These are phyloP conservation scores for Fomitopsis betulina DNA, from an alignment of 1,284 basidiomycete genomes.

Conservation along the genomic window DNA sequence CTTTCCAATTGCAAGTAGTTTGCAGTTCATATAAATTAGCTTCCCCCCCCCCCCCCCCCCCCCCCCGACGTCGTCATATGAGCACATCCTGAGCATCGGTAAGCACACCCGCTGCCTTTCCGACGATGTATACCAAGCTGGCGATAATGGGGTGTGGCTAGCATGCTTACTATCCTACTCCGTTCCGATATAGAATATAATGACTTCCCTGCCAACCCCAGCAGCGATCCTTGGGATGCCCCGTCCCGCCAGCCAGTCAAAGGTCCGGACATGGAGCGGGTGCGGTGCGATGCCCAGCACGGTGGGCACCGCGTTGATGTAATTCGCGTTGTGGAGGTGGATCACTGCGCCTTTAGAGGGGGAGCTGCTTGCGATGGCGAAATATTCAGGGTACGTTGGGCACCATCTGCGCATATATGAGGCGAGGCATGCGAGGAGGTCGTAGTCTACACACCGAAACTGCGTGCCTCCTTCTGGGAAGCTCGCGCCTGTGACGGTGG, in stretches of 20 bases:
- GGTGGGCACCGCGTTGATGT: slow-evolving; percentile 59
- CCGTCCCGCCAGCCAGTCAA: slow-evolving; percentile 62
- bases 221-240: slow-evolving; percentile 62
- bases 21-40: too few species aligned
- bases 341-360: slow-evolving; percentile 58
- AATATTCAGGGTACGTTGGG: slow-evolving; percentile 66
- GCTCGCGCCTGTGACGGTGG: slow-evolving; percentile 49
- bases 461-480: slow-evolving; percentile 61
- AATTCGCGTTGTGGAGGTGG: slow-evolving; percentile 61
- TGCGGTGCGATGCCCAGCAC: slow-evolving; percentile 50
- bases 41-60: too few species aligned
- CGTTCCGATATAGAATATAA: slow-evolving; percentile 33
- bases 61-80: too few species aligned
- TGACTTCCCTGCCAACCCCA: slow-evolving; percentile 54
- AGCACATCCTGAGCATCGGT: too few species aligned
- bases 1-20: too few species aligned
- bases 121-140: too few species aligned
- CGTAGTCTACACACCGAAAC: slow-evolving; percentile 52
- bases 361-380: slow-evolving; percentile 63
- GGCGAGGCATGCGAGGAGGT: slow-evolving; percentile 21
- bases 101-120: too few species aligned
- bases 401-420: slow-evolving; percentile 48
- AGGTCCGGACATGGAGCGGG: slow-evolving; percentile 64
- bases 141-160: too few species aligned
- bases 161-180: too few species aligned